Base-by-base conservation (phyloP, 2,329 filamentous ascomycete genomes). In the Didymella segeticola region DNA sequence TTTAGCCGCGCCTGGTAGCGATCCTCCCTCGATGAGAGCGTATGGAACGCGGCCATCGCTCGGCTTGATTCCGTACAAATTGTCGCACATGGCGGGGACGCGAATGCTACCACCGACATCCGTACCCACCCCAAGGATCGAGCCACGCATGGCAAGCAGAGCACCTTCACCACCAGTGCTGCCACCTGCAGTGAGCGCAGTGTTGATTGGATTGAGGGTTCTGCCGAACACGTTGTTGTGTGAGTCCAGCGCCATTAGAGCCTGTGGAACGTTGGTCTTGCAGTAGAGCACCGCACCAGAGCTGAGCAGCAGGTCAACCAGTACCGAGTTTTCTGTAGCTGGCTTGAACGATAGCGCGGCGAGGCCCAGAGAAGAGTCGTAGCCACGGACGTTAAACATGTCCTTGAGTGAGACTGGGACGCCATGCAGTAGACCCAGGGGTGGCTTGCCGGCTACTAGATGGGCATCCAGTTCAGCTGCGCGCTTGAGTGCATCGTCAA, bases 181-280 rank as follows among this genome's bases (percentile, higher is more conserved):
- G 8, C 82, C 82, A 3, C 82, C 82, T 2, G 80, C 78, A 4
- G 82, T 83, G 15, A 83, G 69, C 2, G 69, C 62, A 8, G 64
- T 70, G 52, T 83, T 82, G 46, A 77, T 67, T 0, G 81, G 78
- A 58, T 83, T 83, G 25, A 82, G 60, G 0, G 79, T 75, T 8
- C 76, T 66, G 3, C 77, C 77, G 43, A 79, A 79, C 29, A 79
- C 58, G 51, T 83, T 80, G 63, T 83, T 84, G 63, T 83, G 80
- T 1, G 76, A 79, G 58, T 84, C 81, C 12, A 80, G 60, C 4
- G 77, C 73, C 78, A 82, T 80, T 58, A 85, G 75, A 0, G 80
- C 83, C 55, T 82, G 79, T 3, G 83, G 82, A 1, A 84, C 69
- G 54, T 83, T 84, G 4, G 82, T 85, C 66, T 85, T 83, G 66